A percentile compares a stretch with the other conserved stretches of the same genome.
phyloP scores from a whole-genome alignment of 257 asterid species.

The Capsicum chinense region DNA sequence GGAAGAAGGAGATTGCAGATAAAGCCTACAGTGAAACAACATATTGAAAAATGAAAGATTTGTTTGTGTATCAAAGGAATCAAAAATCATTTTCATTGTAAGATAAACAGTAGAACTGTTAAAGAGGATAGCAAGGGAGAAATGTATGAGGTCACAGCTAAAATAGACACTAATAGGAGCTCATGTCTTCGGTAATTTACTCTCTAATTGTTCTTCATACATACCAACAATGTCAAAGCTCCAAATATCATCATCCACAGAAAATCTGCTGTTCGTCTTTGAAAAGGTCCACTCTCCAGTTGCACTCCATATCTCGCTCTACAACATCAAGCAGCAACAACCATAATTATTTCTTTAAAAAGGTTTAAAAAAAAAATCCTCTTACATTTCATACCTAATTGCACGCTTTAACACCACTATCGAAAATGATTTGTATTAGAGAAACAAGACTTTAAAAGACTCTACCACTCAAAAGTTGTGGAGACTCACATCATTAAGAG shows the following conservation, averaged over 20 bases:
- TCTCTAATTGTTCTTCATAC: slow-evolving; percentile 29
- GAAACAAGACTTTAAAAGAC: neutral
- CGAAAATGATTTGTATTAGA: neutral
- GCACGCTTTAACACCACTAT: neutral
- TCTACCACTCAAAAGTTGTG: slow-evolving; percentile 23
- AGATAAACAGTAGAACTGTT: neutral
- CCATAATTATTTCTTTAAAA: slow-evolving; percentile 22
- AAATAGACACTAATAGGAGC: slow-evolving; percentile 12
- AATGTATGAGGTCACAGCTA: neutral
- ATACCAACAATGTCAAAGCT: slow-evolving; percentile 75
- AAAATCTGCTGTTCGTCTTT: slow-evolving; percentile 95
- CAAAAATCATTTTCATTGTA: neutral
- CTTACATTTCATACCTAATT: slow-evolving; percentile 27
- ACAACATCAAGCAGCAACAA: slow-evolving; percentile 35
- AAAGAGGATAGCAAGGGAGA: slow-evolving; percentile 13
- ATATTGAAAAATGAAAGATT: slow-evolving; percentile 14
- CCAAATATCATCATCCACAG: slow-evolving; percentile 99
- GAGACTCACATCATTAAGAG: slow-evolving; percentile 90
- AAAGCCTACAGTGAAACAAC: slow-evolving; percentile 54
- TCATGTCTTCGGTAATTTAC: slow-evolving; percentile 24
- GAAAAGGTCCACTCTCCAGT: slow-evolving; percentile 84
- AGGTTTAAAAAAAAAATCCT: neutral
- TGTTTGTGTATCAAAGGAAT: neutral
- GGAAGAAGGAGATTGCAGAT: slow-evolving; percentile 69
- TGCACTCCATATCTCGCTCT: slow-evolving; percentile 99